Evolutionary conservation across 78 protist species (phyloP).

Genomic region (Dictyostelium citrinum): DNA sequence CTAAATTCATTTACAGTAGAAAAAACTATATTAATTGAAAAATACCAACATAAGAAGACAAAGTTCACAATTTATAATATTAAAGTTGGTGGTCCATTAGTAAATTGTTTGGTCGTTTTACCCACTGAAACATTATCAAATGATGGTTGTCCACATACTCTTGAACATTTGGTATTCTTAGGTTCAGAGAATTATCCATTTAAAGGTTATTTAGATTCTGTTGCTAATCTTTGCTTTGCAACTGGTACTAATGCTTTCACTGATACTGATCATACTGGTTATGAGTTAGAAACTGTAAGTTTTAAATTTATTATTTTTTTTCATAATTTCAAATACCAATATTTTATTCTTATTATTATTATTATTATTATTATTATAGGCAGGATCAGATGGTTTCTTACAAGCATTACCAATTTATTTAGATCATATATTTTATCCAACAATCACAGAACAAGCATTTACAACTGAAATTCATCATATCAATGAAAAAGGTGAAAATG

Average conservation of each 20-base stretch:
- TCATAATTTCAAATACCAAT: not conserved
- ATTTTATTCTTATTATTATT: not conserved
- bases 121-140: conserved; percentile 72
- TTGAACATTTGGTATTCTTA: conserved; percentile 87
- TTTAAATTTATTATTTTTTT: not conserved
- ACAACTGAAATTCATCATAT: conserved; percentile 78
- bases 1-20: not conserved
- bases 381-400: conserved; percentile 89
- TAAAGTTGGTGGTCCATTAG: conserved; percentile 1
- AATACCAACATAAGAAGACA: conserved; percentile 23
- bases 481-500: conserved; percentile 62
- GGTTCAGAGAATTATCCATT: conserved; percentile 73
- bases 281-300: conserved; percentile 45
- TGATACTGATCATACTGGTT: conserved; percentile 68
- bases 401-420: conserved; percentile 84
- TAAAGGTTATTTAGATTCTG: conserved; percentile 63
- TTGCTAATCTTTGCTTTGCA: conserved; percentile 31
- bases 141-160: conserved; percentile 84
- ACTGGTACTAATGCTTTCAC: conserved; percentile 83
- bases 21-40: not conserved
- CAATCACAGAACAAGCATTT: conserved; percentile 81
- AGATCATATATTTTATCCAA: conserved; percentile 92
- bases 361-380: not conserved
- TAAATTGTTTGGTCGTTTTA: not conserved
- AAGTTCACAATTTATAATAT: conserved; percentile 30